These are phyloP conservation scores for Lepidopterella palustris DNA, from an alignment of 495 filamentous ascomycete species.

Conservation along the genomic window DNA sequence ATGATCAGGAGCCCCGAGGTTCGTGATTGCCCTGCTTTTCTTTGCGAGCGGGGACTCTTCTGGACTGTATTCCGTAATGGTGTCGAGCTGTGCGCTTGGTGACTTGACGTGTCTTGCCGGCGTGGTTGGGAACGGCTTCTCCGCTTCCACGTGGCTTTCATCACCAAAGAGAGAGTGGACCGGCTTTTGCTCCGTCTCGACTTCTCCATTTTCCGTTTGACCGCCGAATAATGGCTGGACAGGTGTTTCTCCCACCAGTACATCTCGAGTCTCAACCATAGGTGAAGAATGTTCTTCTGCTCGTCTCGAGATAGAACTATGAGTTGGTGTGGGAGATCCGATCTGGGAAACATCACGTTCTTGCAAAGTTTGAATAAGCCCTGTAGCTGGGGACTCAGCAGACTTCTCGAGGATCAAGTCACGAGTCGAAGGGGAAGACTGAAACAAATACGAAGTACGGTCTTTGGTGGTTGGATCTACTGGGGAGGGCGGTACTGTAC, in stretches of 20 bases:
- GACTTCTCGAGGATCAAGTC: conserved; percentile 24
- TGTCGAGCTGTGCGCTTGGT: conserved; percentile 30
- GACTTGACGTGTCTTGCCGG: conserved; percentile 16
- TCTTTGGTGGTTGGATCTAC: conserved; percentile 50
- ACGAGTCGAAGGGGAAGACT: conserved; percentile 46
- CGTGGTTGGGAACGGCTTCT: conserved; percentile 11
- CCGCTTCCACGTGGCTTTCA: conserved; percentile 7
- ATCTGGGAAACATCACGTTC: background rate
- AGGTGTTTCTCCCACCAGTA: conserved; percentile 7
- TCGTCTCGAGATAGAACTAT: background rate
- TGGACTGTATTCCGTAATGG: conserved; percentile 39
- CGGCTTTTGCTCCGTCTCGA: background rate
- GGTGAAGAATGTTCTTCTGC: conserved; percentile 5
- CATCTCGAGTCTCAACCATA: background rate
- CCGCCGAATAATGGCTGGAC: conserved; percentile 22
- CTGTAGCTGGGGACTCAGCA: conserved; percentile 4
- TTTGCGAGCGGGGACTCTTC: conserved; percentile 36
- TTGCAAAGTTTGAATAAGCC: background rate
- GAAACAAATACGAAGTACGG: conserved; percentile 48
- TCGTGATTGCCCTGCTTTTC: conserved; percentile 32
- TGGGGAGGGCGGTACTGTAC: conserved; percentile 35
- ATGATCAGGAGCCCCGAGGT: conserved; percentile 34
- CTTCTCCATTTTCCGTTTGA: conserved; percentile 8
- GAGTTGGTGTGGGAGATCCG: background rate
- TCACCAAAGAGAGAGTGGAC: background rate